phyloP scores from a whole-genome alignment of 1,284 basidiomycete species.

The Pyrrhoderma lamaoense region DNA sequence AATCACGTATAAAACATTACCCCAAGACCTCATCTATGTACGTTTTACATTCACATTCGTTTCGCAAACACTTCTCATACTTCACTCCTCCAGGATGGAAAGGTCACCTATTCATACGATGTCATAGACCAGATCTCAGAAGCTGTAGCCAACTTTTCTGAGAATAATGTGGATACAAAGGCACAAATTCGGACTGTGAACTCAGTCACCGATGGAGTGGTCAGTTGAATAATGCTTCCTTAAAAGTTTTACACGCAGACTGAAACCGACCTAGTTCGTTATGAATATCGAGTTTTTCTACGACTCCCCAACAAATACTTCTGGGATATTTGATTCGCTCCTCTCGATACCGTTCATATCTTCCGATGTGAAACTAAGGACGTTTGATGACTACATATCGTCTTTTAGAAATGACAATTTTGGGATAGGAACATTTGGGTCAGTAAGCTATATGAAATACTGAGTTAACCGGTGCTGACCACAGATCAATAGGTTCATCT shows the following conservation, averaged over 20 bases:
- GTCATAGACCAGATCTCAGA: slow-evolving; percentile 4
- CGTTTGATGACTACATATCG: slow-evolving; percentile 4
- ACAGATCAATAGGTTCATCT: not conserved
- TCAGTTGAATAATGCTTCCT: not conserved
- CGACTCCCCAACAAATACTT: slow-evolving; percentile 7
- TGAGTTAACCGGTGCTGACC: not conserved
- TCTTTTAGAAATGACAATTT: slow-evolving; percentile 7
- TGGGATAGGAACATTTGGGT: slow-evolving; percentile 12
- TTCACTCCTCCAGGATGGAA: slow-evolving; percentile 5
- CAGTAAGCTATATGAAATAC: not conserved
- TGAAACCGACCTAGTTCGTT: not conserved
- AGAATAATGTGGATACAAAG: slow-evolving; percentile 16
- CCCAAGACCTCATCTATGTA: slow-evolving; percentile 10
- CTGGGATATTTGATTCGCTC: slow-evolving; percentile 7
- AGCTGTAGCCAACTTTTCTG: slow-evolving; percentile 10
- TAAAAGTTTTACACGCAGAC: too few relatives aligned
- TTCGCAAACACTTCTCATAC: not conserved
- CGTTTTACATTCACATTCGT: not conserved
- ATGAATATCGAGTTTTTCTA: slow-evolving; percentile 9
- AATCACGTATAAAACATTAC: slow-evolving; percentile 4
- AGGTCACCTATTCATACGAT: slow-evolving; percentile 2
- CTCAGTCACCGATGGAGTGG: slow-evolving; percentile 4
- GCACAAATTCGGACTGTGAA: slow-evolving; percentile 11
- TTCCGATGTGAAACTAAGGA: slow-evolving; percentile 1
- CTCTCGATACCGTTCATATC: slow-evolving; percentile 8